Evolutionary conservation across 257 asterid genomes (phyloP).

Genomic region (Solanum medicagineum): DNA sequence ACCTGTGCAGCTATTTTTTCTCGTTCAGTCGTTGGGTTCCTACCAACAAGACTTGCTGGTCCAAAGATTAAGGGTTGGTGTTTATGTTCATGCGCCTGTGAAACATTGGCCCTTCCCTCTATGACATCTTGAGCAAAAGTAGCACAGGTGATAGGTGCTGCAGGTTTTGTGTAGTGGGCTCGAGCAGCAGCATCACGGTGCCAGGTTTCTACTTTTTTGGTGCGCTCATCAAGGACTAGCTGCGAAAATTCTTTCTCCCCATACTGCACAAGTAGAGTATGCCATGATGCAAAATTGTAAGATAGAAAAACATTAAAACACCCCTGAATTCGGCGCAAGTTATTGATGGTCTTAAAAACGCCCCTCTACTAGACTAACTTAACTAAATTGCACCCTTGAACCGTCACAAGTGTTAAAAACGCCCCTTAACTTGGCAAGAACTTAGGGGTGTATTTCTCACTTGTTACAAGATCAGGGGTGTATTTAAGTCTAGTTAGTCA

Average conservation of each 20-base stretch:
- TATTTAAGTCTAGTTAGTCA: too few species aligned
- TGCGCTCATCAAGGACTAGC: constrained; percentile 62
- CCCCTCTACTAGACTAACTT: too few species aligned
- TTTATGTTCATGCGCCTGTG: constrained; percentile 77
- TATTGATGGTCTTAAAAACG: too few species aligned
- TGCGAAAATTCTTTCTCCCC: constrained; percentile 48
- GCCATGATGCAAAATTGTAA: background rate
- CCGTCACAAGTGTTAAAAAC: too few species aligned
- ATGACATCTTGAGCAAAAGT: constrained; percentile 93
- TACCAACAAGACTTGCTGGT: constrained; percentile 68
- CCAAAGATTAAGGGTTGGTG: constrained; percentile 91
- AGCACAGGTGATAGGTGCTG: constrained; percentile 87
- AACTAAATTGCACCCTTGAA: too few species aligned
- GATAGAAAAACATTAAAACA: background rate
- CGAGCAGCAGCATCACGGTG: constrained; percentile 78
- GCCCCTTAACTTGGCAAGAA: too few species aligned
- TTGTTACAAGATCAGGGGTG: too few species aligned
- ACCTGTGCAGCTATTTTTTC: constrained; percentile 90
- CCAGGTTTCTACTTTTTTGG: constrained; percentile 80
- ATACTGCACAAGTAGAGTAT: constrained; percentile 28
- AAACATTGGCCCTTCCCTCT: constrained; percentile 69
- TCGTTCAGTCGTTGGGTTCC: constrained; percentile 72
- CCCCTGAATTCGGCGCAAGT: too few species aligned
- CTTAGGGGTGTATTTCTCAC: too few species aligned
- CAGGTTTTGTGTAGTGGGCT: constrained; percentile 51